These are phyloP conservation scores for Camellia japonica DNA, from an alignment of 148 eudicot species.

Conservation along the genomic window DNA sequence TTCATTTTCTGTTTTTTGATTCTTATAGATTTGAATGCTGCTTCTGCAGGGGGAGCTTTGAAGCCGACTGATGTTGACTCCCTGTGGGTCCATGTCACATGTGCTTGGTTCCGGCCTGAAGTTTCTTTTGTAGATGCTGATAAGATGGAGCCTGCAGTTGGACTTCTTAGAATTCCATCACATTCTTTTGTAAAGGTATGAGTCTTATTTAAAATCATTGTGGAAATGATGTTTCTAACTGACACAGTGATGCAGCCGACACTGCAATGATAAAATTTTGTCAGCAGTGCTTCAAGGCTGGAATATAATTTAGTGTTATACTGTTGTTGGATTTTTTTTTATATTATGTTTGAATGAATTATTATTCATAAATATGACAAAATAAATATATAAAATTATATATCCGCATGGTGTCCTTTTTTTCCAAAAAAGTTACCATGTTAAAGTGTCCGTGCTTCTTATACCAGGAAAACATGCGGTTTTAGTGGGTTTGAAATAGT, in stretches of 20 bases:
- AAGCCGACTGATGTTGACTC: constrained; percentile 85
- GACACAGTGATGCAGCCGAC: background rate
- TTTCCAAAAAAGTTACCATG: too few relatives aligned
- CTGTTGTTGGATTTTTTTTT: too few relatives aligned
- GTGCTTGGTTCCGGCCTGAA: constrained; percentile 99
- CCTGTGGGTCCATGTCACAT: constrained; percentile 97
- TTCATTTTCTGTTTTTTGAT: constrained; percentile 5
- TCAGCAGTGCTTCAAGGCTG: background rate
- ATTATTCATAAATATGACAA: too few relatives aligned
- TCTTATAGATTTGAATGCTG: constrained; percentile 18
- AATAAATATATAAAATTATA: too few relatives aligned
- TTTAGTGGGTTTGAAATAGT: background rate
- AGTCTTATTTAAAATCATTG: background rate
- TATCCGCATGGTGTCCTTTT: too few relatives aligned
- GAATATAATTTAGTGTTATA: background rate
- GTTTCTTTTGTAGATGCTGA: constrained; percentile 64
- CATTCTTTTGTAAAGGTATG: constrained; percentile 67
- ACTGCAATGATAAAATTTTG: background rate
- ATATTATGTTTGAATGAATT: too few relatives aligned
- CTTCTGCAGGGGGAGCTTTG: constrained; percentile 79
- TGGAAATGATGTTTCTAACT: background rate
- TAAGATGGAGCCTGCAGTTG: constrained; percentile 94
- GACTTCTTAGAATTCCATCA: constrained; percentile 65
- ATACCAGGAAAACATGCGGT: background rate
- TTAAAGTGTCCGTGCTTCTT: too few relatives aligned